Evolutionary conservation across 1,139 yeast species (phyloP), one percentile per base, ranked within the genome.

Genomic region (Taphrina wiesneri): DNA sequence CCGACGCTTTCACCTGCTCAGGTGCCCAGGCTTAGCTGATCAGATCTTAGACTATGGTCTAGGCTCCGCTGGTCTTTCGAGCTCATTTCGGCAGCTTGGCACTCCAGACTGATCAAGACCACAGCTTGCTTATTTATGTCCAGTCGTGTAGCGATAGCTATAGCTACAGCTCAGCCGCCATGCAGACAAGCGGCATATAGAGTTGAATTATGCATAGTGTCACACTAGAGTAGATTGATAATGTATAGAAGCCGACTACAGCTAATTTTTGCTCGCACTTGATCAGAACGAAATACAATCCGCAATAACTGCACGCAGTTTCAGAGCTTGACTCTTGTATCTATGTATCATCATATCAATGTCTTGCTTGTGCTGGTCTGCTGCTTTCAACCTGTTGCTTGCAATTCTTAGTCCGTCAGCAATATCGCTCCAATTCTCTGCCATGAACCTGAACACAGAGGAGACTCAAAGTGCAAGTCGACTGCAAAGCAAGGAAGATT

Each of bases 291-390:
- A 25, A 39, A 54, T 54, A 54, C 59, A 54, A 54, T 54, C 59
- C 23, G 49, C 59, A 54, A 28, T 39, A 32, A 52, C 59, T 54
- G 59, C 59, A 54, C 59, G 59, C 59, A 54, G 59, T 52, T 19
- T 54, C 59, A 36, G 59, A 54, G 59, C 59, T 54, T 54, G 59
- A 54, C 59, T 54, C 59, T 54, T 54, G 59, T 54, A 54, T 54
- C 39, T 36, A 21, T 36, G 59, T 54, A 21, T 54, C 59, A 25
- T 54, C 59, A 54, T 54, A 11, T 32, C 47, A 28, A 26, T n/a
- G 34, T 23, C 26, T 7, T 21, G 28, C n/a, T n/a, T 11, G 26
- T n/a, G 49, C 49, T 11, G 13, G 39, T 9, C 39, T 32, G n/a
- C n/a, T n/a, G n/a, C n/a, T n/a, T n/a, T n/a, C n/a, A n/a, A n/a